Base-by-base conservation (phyloP, 768 basidiomycete species). In the Mycena floridula region DNA sequence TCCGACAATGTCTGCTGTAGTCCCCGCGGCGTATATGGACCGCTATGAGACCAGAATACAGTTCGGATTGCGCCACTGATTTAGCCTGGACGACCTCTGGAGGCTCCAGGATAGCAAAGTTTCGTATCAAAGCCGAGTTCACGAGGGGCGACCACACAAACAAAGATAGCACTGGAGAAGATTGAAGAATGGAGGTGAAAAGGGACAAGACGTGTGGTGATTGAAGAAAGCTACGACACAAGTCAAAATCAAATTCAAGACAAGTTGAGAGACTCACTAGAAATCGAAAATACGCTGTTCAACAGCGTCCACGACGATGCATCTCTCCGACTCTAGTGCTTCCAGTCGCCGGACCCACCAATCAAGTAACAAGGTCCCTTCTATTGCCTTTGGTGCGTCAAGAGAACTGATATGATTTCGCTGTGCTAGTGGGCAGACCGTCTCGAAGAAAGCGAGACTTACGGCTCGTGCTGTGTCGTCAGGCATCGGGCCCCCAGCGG, bases 21-120 rank as follows among this genome's bases (percentile, higher is more conserved):
- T 82, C 81, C 5, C 81, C 81, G 1, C 77, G 64, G 5, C 79
- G 70, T 32, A 73, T 64, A 42, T 82, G 79, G 7, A 81, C 45
- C 1, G 80, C 80, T 11, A 82, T 54, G 12, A 79, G 62, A 2
- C 72, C 74, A 84, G 46, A 73, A 79, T 22, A 72, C 67, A 1
- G 69, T 63, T 25, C 65, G 74, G 21, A 82, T 60, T 1, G 79
- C 68, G 12, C 64, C 58, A 2, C 66, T 53, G 46, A 22, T 18
- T 15, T 4, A 18, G 32, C 15, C 18, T 35, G 32, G 13, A 3
- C 15, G 32, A 35, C 7, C 13, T 18, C 18, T 18, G 13, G 15
- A 15, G 32, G 32, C 7, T 35, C 15, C 15, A 35, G 18, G 4
- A 35, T 18, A 13, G 18, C 15, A 35, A 35, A 35, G 32, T 35